Conservation (phyloP, 306 rosid species). For the Prunus dulcis region DNA sequence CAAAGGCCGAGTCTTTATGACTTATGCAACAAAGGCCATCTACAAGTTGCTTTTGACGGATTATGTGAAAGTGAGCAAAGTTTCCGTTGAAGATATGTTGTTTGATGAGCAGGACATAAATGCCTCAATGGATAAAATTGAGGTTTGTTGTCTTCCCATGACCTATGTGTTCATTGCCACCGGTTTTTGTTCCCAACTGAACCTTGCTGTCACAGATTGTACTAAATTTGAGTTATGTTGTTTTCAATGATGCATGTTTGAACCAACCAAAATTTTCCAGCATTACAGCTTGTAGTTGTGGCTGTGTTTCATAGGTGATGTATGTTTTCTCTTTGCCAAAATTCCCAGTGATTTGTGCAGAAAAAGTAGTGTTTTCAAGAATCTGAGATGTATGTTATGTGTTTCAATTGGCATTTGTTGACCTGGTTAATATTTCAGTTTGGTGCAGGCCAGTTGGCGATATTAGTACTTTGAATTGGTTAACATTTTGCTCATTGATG, state of each 20-base stretch:
- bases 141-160: conserved; percentile 41
- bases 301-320: neutral
- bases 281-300: neutral
- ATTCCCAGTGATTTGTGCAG: neutral
- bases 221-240: neutral
- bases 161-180: neutral
- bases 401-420: neutral
- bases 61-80: conserved; percentile 88
- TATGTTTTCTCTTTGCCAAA: neutral
- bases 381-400: neutral
- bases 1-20: conserved; percentile 92
- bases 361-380: neutral
- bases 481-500: neutral
- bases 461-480: neutral
- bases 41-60: conserved; percentile 81
- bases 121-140: conserved; percentile 95
- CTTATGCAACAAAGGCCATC: conserved; percentile 91
- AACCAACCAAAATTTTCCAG: neutral
- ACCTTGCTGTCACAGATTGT: neutral
- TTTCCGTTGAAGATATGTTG: conserved; percentile 89
- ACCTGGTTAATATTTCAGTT: neutral
- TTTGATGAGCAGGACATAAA: conserved; percentile 83
- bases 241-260: neutral
- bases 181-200: neutral
- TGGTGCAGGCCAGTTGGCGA: neutral